These are phyloP conservation scores for Pisolithus tinctorius DNA, from an alignment of 768 basidiomycete genomes.

Conservation along the genomic window DNA sequence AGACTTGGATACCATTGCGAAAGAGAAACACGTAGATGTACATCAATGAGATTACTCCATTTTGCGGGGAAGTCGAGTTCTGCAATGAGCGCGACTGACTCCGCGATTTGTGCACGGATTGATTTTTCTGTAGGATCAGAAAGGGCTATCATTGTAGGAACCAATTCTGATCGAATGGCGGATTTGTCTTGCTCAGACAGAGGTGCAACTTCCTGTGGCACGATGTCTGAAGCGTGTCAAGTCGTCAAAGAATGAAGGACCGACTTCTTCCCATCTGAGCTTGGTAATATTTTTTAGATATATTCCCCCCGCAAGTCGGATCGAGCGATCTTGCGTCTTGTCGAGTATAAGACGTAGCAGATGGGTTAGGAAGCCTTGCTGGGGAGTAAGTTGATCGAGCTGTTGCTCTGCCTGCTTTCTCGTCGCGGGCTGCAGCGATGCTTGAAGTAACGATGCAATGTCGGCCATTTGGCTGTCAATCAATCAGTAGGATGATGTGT, in stretches of 20 bases:
- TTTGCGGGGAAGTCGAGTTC: slow-evolving; percentile 83
- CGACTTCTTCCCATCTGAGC: slow-evolving; percentile 82
- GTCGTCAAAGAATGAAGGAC: slow-evolving; percentile 11
- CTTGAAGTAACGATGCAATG: slow-evolving; percentile 61
- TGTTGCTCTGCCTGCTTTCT: slow-evolving; percentile 79
- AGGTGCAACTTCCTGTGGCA: slow-evolving; percentile 60
- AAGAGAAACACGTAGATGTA: slow-evolving; percentile 35
- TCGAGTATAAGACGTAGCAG: slow-evolving; percentile 77
- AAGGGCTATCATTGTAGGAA: slow-evolving; percentile 87
- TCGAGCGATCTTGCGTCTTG: slow-evolving; percentile 52
- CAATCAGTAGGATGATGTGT: neutral
- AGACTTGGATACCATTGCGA: neutral
- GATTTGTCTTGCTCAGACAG: slow-evolving; percentile 67
- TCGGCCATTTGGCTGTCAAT: slow-evolving; percentile 47
- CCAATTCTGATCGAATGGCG: slow-evolving; percentile 65
- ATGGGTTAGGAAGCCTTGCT: slow-evolving; percentile 73
- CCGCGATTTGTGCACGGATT: slow-evolving; percentile 82
- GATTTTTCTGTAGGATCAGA: slow-evolving; percentile 66
- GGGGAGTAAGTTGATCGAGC: slow-evolving; percentile 57
- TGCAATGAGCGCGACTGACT: slow-evolving; percentile 88
- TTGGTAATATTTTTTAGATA: slow-evolving; percentile 92
- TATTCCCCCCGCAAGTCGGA: slow-evolving; percentile 79
- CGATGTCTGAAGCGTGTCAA: neutral
- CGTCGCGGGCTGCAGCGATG: slow-evolving; percentile 61
- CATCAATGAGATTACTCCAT: slow-evolving; percentile 89